phyloP scores from a whole-genome alignment of 2,329 filamentous ascomycete genomes.

The Epichloe bromicola region DNA sequence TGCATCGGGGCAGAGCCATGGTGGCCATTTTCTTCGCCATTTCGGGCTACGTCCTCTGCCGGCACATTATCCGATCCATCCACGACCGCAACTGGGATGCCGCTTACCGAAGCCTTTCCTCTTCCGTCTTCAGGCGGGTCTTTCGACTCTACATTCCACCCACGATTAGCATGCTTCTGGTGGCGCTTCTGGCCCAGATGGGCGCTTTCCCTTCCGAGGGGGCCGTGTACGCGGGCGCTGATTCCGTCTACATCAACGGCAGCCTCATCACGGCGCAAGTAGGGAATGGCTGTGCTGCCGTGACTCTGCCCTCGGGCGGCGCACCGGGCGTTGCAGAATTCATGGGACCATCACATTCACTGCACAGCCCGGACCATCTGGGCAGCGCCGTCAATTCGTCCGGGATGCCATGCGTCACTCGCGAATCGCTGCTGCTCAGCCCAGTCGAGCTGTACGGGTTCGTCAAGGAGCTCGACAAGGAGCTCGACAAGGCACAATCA shows the following conservation, averaged over 20 bases:
- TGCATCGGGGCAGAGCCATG: constrained; percentile 28
- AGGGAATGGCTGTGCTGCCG: not conserved
- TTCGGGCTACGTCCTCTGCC: constrained; percentile 28
- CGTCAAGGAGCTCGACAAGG: not conserved
- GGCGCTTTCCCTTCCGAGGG: constrained; percentile 23
- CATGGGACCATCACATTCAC: not conserved
- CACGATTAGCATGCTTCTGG: constrained; percentile 27
- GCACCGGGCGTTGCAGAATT: not conserved
- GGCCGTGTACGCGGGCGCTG: constrained; percentile 23
- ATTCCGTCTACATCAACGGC: constrained; percentile 25
- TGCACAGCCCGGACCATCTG: not conserved
- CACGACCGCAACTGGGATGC: constrained; percentile 22
- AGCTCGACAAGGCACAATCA: not conserved
- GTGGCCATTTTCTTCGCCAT: constrained; percentile 31
- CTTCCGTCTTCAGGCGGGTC: constrained; percentile 23
- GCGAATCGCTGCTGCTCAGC: not conserved
- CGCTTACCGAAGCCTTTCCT: constrained; percentile 24
- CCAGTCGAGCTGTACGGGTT: not conserved
- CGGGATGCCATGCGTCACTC: not conserved
- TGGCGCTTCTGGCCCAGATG: constrained; percentile 24
- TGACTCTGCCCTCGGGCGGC: not conserved
- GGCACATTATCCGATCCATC: constrained; percentile 24
- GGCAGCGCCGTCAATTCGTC: not conserved
- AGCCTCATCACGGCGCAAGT: not conserved
- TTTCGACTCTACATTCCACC: constrained; percentile 28